Evolutionary conservation across 2,329 filamentous ascomycete genomes (phyloP).

Genomic region (Cordyceps farinosa): DNA sequence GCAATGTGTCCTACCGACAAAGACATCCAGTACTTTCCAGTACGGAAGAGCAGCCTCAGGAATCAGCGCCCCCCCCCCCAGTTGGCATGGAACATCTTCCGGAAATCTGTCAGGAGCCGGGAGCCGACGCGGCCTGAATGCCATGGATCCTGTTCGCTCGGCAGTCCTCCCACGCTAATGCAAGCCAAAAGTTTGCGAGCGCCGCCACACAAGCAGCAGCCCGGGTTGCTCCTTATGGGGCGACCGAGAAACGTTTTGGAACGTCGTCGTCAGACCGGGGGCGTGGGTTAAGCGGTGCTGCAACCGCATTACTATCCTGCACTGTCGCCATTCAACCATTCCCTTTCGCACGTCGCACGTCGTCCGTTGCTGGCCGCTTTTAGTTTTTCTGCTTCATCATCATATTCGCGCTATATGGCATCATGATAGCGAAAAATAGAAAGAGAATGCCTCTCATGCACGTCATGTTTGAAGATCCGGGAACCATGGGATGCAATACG

Average conservation of each 20-base stretch:
- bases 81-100: background rate
- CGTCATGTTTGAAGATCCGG: background rate
- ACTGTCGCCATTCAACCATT: background rate
- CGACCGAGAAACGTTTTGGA: background rate
- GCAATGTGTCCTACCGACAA: no score
- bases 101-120: background rate
- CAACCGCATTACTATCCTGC: background rate
- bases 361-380: background rate
- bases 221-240: background rate
- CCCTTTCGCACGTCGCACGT: background rate
- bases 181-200: conserved; percentile 1
- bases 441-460: no score
- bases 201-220: background rate
- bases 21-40: no score
- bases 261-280: conserved; percentile 2
- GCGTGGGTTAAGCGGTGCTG: background rate
- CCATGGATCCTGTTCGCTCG: background rate
- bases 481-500: no score
- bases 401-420: background rate
- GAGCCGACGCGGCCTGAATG: conserved; percentile 2
- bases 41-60: background rate
- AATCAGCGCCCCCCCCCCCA: background rate
- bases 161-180: background rate
- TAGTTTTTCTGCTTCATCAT: background rate
- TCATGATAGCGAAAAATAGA: background rate